Base-by-base conservation (phyloP, 768 basidiomycete genomes). In the Russula dissimulans region DNA sequence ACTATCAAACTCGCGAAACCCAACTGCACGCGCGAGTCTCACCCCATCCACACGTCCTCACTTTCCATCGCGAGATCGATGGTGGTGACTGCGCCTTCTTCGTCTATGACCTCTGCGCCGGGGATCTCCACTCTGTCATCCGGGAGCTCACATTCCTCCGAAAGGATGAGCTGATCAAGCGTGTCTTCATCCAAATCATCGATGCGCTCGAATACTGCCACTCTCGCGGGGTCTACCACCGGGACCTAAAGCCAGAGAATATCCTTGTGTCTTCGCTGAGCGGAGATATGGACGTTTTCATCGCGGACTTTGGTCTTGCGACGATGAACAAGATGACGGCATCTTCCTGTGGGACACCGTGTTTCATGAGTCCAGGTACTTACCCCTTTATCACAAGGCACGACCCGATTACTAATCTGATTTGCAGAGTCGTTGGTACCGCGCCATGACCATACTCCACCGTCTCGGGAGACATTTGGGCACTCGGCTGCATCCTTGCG, bases 21-120 rank as follows among this genome's bases (percentile, higher is more conserved):
- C 77, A 81, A 29, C 81, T 91, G 5, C 88, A 91, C 67, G 81
- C 83, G 62, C 79, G 84, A 18, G 85, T 85, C 42, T 84, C 86
- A 17, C 82, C 80, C 26, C 87, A 90, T 65, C 83, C 85, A 42
- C 80, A 86, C 69, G 82, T 98, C 63, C 89, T 95, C 69, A 88
- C 90, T 29, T 81, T 97, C 47, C 87, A 93, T 74, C 87, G 89
- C 66, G 85, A 93, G 61, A 78, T 95, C 65, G 87, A 93, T 70
- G 90, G 91, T 65, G 78, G 78, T 62, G 77, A 79, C 63, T 84
- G 82, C 74, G 85, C 89, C 44, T 56, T 61, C 42, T 60, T 45
- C 31, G 62, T 63, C n/a, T 59, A 60, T 14, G 62, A 60, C 43
- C 58, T 60, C n/a, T 63, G 60, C 15, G 55, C 60, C 10, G 60